phyloP scores from a whole-genome alignment of 2,329 filamentous ascomycete genomes.

The Ophiostoma angusticollis region DNA sequence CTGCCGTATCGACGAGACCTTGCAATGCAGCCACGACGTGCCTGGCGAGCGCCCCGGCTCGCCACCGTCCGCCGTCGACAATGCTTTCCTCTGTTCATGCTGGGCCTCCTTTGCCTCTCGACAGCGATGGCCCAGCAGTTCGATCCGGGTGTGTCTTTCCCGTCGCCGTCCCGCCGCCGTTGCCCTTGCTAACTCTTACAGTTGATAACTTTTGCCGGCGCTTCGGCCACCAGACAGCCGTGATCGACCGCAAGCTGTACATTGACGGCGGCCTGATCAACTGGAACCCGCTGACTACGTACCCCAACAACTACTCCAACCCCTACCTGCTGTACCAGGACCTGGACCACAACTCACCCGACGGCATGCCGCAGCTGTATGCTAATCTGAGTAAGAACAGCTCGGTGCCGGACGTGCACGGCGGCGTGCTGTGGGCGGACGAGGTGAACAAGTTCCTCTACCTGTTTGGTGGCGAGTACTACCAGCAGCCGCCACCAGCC shows the following conservation, averaged over 20 bases:
- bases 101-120: neutral
- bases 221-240: conserved; percentile 46
- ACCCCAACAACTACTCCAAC: conserved; percentile 42
- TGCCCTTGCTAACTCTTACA: conserved; percentile 24
- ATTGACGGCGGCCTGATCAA: conserved; percentile 49
- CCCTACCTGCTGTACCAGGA: conserved; percentile 45
- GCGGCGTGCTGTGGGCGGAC: conserved; percentile 45
- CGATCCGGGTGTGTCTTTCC: conserved; percentile 11
- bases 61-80: too few species aligned
- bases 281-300: conserved; percentile 36
- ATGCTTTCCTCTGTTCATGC: too few species aligned
- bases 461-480: conserved; percentile 47
- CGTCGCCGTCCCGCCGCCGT: neutral
- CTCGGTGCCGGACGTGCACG: conserved; percentile 35
- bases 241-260: conserved; percentile 46
- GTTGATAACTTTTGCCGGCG: conserved; percentile 40
- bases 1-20: too few species aligned
- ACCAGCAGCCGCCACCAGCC: conserved; percentile 25
- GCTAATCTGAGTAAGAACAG: conserved; percentile 46
- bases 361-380: conserved; percentile 39
- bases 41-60: too few species aligned
- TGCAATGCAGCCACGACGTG: too few species aligned
- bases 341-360: conserved; percentile 30
- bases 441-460: conserved; percentile 50
- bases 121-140: neutral